Evolutionary conservation across 1,284 basidiomycete genomes (phyloP).

Genomic region (Neonothopanus nambi): DNA sequence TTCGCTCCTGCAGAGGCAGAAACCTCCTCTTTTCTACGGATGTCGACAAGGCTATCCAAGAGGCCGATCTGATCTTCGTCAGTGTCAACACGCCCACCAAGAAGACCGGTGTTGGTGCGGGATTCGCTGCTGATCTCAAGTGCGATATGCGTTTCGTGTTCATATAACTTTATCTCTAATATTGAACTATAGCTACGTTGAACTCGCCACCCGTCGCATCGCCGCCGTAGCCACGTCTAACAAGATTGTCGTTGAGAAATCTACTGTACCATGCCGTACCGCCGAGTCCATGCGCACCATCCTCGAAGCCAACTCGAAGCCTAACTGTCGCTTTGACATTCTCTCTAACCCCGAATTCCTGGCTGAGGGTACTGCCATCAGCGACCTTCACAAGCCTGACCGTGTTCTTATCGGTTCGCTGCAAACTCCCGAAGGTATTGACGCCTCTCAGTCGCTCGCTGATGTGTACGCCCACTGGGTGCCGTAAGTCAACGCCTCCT

Average conservation of each 20-base stretch:
- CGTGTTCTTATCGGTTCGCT: constrained; percentile 97
- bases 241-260: constrained; percentile 99
- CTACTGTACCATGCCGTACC: constrained; percentile 97
- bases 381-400: constrained; percentile 87
- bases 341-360: constrained; percentile 99
- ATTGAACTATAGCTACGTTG: constrained; percentile 77
- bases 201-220: constrained; percentile 94
- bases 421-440: constrained; percentile 81
- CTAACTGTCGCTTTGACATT: constrained; percentile 92
- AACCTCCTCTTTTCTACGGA: constrained; percentile 98
- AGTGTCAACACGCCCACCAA: constrained; percentile 98
- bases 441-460: constrained; percentile 76
- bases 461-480: constrained; percentile 97
- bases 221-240: constrained; percentile 87
- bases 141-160: constrained; percentile 37
- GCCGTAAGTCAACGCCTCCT: constrained; percentile 57
- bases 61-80: constrained; percentile 91
- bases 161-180: background rate
- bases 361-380: constrained; percentile 95
- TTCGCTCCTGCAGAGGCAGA: constrained; percentile 84
- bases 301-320: constrained; percentile 95
- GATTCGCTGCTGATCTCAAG: constrained; percentile 98
- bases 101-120: constrained; percentile 95
- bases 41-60: constrained; percentile 89
- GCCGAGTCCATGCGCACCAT: constrained; percentile 99